Evolutionary conservation across 306 rosid species (phyloP), one percentile per base, ranked within the genome.

Genomic region (Hylodesmum podocarpum): DNA sequence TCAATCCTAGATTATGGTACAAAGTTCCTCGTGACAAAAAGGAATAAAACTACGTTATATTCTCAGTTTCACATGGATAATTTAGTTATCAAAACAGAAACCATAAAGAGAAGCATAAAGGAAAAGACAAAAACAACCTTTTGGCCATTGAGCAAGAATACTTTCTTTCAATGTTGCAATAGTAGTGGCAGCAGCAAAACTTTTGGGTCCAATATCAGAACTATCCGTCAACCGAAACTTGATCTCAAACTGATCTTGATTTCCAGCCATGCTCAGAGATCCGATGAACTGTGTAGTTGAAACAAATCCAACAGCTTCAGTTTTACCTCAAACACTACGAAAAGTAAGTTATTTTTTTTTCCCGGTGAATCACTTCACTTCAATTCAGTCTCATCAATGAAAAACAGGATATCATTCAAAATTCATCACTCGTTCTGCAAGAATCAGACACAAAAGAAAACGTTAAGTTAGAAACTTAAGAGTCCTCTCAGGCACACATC

Each of bases 91-190:
- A 33, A 54, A 33, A 62, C 18, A 13, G 58, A 57, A 77, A 31
- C 77, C 28, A 19, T 11, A 67, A 40, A 19, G 33, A 24, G 37
- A 55, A 73, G 7, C 55, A 12, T 1, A 66, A 13, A 66, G 21
- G 49, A 67, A 21, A 24, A 28, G 25, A 40, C 62, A 68, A 43
- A 66, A 78, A 81, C 58, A 66, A 94, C 98, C 98, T 90, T 91
- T 94, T 70, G 98, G 98, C 98, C 98, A 94, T 74, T 90, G 97
- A 29, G 97, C 88, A 84, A 94, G 95, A 84, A 94, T 82, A 74
- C 89, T 89, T 88, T 94, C 96, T 78, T 94, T 94, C 84, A 94
- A 87, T 40, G 86, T 90, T 66, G 90, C 86, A 76, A 94, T 86
- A 86, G 82, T 94, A 63, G 98, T 88, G 16, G 97, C 97, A 70